A percentile compares a stretch with the other conserved stretches of the same genome.
Conservation (phyloP, 208 protist species). For the Acanthamoeba lenticulata region DNA sequence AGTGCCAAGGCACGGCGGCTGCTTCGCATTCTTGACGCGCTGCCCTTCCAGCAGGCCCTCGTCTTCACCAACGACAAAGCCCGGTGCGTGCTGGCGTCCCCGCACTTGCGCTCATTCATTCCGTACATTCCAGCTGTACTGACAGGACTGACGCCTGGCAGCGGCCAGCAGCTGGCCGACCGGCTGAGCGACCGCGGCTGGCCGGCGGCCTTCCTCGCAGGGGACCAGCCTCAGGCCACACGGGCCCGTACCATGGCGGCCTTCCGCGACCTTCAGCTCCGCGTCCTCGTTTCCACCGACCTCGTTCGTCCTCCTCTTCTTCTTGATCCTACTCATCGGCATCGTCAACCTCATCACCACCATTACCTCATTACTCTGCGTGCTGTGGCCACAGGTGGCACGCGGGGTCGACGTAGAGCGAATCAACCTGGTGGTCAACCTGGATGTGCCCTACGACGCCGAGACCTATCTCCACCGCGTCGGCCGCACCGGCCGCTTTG, state of each 20-base stretch:
- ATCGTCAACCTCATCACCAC: neutral
- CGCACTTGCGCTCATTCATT: too few relatives aligned
- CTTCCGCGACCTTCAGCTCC: conserved; percentile 9
- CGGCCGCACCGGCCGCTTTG: conserved; percentile 78
- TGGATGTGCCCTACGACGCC: conserved; percentile 68
- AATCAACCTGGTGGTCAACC: conserved; percentile 70
- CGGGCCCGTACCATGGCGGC: neutral
- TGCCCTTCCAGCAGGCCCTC: conserved; percentile 35
- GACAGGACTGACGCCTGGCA: too few relatives aligned
- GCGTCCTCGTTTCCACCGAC: conserved; percentile 62
- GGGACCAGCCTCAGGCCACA: neutral
- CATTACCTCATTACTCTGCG: neutral
- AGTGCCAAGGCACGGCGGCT: neutral
- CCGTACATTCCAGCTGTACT: too few relatives aligned
- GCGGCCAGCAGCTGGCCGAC: neutral
- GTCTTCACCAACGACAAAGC: conserved; percentile 25
- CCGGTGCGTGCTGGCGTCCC: too few relatives aligned
- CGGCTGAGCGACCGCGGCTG: neutral
- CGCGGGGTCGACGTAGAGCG: conserved; percentile 60
- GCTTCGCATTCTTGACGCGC: neutral
- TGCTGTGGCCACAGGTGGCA: conserved; percentile 6
- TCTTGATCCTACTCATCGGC: neutral
- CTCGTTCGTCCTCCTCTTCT: neutral
- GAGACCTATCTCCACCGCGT: conserved; percentile 81
- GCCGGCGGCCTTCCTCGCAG: conserved; percentile 10